A percentile compares a stretch with the other conserved stretches of the same genome.
phyloP scores from a whole-genome alignment of 768 basidiomycete genomes.

The Lepiota subincarnata region DNA sequence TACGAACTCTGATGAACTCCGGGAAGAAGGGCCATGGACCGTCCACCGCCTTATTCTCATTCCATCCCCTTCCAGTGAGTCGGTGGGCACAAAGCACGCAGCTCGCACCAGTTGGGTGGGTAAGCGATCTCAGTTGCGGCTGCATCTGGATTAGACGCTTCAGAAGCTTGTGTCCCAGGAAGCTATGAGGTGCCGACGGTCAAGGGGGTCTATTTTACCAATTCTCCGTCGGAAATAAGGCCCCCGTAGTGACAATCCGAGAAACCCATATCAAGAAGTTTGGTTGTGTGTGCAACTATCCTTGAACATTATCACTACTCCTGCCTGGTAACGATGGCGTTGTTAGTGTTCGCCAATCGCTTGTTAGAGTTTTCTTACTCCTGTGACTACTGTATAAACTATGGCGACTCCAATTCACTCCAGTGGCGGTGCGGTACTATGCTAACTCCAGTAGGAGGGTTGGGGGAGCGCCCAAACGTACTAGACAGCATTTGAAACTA shows the following conservation, averaged over 20 bases:
- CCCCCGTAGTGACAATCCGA: background rate
- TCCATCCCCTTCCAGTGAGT: no score
- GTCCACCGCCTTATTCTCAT: no score
- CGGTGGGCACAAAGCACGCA: no score
- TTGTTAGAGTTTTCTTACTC: no score
- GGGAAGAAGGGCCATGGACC: no score
- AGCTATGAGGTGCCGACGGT: background rate
- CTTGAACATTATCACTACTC: background rate
- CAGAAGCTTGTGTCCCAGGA: background rate
- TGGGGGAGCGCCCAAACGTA: no score
- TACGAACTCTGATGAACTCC: background rate
- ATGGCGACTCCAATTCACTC: no score
- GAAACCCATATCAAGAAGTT: background rate
- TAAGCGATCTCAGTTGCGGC: background rate
- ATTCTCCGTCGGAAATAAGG: background rate
- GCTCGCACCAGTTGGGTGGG: background rate
- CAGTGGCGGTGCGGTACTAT: no score
- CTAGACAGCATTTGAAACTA: slow-evolving; percentile 28
- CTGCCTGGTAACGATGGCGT: no score
- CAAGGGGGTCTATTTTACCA: background rate
- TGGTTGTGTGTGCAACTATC: background rate
- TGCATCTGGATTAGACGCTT: background rate
- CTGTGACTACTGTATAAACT: no score
- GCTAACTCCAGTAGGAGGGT: no score
- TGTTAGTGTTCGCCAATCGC: no score